Conservation (phyloP, 2,329 filamentous ascomycete species). For the Diaporthe humulicola region DNA sequence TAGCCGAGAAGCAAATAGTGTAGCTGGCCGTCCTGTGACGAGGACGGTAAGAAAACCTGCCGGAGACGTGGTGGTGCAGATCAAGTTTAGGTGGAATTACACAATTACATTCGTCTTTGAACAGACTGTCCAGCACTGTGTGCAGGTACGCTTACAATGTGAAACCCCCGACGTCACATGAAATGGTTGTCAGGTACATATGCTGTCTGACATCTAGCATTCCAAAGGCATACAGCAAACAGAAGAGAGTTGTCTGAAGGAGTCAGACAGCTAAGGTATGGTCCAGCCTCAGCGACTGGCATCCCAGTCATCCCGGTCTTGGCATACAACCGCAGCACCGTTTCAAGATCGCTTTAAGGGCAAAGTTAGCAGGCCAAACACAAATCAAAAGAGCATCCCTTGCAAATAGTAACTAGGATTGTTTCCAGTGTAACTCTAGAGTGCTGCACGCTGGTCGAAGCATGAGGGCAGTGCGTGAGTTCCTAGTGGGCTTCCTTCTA, state of each 20-base stretch:
- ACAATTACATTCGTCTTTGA: too few species aligned
- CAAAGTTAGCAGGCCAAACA: not conserved
- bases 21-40: too few species aligned
- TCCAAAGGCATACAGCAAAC: not conserved
- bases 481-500: not conserved
- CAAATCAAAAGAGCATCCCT: not conserved
- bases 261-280: not conserved
- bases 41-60: too few species aligned
- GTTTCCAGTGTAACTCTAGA: not conserved
- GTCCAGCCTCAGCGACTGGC: not conserved
- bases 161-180: not conserved
- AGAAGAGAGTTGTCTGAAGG: constrained; percentile 10
- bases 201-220: not conserved
- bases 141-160: too few species aligned
- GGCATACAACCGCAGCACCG: constrained; percentile 1
- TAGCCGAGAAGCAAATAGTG: not conserved
- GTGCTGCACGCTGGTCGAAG: not conserved
- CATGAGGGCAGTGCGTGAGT: too few species aligned
- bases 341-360: not conserved
- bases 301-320: not conserved
- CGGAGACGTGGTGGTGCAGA: too few species aligned
- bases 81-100: too few species aligned
- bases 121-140: too few species aligned
- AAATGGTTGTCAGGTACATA: not conserved
- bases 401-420: not conserved